Evolutionary conservation across 1,139 yeast genomes (phyloP).

Genomic region (Taphrina betulina): DNA sequence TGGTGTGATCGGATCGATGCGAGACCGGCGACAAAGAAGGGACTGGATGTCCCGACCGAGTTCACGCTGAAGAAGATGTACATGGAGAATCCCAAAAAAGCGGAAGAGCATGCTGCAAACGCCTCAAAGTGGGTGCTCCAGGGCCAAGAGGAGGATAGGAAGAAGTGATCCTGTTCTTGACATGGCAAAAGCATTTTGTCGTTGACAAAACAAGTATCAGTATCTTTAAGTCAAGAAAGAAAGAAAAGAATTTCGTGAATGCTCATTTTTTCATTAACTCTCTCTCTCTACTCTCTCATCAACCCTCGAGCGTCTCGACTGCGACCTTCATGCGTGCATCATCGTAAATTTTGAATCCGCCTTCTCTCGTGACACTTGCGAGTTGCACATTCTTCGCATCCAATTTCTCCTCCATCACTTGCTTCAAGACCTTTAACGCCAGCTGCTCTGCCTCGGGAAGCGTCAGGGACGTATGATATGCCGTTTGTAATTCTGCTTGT

Average conservation of each 20-base stretch:
- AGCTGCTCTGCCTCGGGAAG: conserved; percentile 88
- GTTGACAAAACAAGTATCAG: no score
- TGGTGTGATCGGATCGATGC: conserved; percentile 27
- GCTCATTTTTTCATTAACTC: no score
- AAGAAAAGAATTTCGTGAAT: no score
- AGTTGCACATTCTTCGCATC: conserved; percentile 95
- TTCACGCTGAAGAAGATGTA: conserved; percentile 27
- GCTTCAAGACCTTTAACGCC: conserved; percentile 85
- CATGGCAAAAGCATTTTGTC: no score
- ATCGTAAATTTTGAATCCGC: conserved; percentile 81
- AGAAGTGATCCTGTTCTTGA: no score
- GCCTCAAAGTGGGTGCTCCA: conserved; percentile 23
- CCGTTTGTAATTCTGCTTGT: conserved; percentile 94
- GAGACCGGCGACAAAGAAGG: conserved; percentile 26
- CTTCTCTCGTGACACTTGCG: conserved; percentile 83
- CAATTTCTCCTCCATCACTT: conserved; percentile 98
- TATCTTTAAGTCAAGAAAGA: no score
- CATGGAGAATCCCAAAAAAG: conserved; percentile 17
- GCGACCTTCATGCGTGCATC: conserved; percentile 83
- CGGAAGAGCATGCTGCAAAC: conserved; percentile 21
- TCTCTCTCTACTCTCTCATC: no score
- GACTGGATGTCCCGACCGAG: conserved; percentile 24
- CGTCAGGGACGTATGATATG: conserved; percentile 85
- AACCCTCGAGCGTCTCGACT: conserved; percentile 64
- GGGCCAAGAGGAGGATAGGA: conserved; percentile 21